Base-by-base conservation (phyloP, 2,329 filamentous ascomycete species). In the Aspergillus ochraceus region DNA sequence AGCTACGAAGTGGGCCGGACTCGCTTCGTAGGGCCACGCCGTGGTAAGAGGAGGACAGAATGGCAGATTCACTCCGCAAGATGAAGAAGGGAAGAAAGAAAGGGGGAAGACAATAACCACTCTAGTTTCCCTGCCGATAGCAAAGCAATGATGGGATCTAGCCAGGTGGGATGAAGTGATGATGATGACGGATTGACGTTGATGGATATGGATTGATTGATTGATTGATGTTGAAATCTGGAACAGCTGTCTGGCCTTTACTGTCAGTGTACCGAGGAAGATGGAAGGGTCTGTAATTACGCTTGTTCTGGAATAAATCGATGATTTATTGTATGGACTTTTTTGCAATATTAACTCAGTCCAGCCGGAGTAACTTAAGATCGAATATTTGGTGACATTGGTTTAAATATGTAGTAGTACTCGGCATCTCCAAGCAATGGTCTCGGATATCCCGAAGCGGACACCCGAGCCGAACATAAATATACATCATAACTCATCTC, bases 1-100 rank as follows among this genome's bases (percentile, higher is more conserved):
- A 36, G 46, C 52, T 57, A 56, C 59, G 58, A 56, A 51, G 55
- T 5, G 54, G 61, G 58, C 63, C 62, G 60, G 64, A 64, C 55
- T 64, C 61, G 49, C 62, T 61, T 63, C 62, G 60, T 49, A 55
- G 45, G 39, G 53, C 47, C 20, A 32, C 32, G 51, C 51, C 32
- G 17, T 12, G 36, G 29, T 36, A 11, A 26, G 47, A 52, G 57
- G 30, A 29, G 29, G 46, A 49, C 22, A 22, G 36, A 42, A n/a
- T 39, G 14, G 6, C 14, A 32, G 22, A 24, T 24, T 24, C 24
- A 24, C 24, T 24, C 24, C 6, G 24, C 24, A 24, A 24, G 24
- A 6, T 24, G 24, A 24, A 24, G 24, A 24, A 5, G 24, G 24
- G 6, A 24, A 5, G 6, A 24, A 24, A 14, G 11, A 20, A 26